Base-by-base conservation (phyloP, 306 rosid species). In the Abrus precatorius region DNA sequence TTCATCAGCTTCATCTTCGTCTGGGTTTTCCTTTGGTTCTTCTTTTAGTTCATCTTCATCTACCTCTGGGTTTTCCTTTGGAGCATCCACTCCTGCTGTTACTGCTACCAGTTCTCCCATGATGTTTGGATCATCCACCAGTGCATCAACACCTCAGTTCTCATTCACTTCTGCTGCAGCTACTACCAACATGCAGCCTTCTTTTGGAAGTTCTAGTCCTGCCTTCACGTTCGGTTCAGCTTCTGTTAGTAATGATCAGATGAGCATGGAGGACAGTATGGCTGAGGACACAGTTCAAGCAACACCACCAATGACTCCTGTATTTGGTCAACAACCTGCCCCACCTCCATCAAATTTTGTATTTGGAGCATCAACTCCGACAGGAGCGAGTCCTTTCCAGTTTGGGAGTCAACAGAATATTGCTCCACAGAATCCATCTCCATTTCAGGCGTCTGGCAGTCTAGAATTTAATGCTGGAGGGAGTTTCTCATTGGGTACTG, bases 241-340 rank as follows among this genome's bases (percentile, higher is more conserved):
- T 56, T 9, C 92, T n/a, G 79, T 9, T 83, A 91, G 85, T 83
- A 91, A 83, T 84, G 92, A 91, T 70, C 98, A 95, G 84, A 87
- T 87, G 89, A 90, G 81, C 77, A 89, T 90, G 95, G 98, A 90
- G 85, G 99, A 95, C 85, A 93, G 92, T 85, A 93, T 95, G 99
- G 99, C 99, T 0, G 99, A 95, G 85, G 99, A 95, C 84, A 89
- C 92, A 29, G 68, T 89, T 60, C 95, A 90, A 83, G 83, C 90
- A 74, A 33, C 88, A 6, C 64, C 73, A 8, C 79, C 92, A 0
- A 12, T 79, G 7, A 59, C 76, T 36, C 84, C 96, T 36, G 84
- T 49, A 52, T 90, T 95, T 60, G 90, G 88, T 56, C 97, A 91
- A 74, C 90, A 78, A 44, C 62, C 87, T 14, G 80, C 80, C 13